Evolutionary conservation across 768 basidiomycete genomes (phyloP).

Genomic region (Suillus fuscotomentosus): DNA sequence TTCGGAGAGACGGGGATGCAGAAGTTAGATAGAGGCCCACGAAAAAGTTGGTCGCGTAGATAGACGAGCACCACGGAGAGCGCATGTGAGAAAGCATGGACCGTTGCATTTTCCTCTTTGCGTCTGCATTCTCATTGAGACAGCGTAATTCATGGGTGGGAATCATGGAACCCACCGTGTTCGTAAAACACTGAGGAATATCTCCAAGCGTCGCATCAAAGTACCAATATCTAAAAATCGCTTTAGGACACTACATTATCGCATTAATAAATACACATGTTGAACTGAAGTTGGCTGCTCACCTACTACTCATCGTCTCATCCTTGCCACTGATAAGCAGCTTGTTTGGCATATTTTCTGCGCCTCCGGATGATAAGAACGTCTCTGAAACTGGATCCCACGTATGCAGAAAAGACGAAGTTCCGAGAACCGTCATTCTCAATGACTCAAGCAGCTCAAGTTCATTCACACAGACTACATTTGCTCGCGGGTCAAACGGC

Average conservation of each 20-base stretch:
- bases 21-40: slow-evolving; percentile 34
- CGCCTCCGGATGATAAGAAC: slow-evolving; percentile 49
- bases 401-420: slow-evolving; percentile 61
- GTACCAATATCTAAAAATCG: slow-evolving; percentile 72
- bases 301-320: slow-evolving; percentile 59
- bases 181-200: slow-evolving; percentile 45
- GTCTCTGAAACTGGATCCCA: slow-evolving; percentile 60
- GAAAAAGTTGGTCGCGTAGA: slow-evolving; percentile 46
- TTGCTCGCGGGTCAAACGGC: slow-evolving; percentile 36
- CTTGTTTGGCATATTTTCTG: slow-evolving; percentile 31
- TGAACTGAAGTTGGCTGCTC: slow-evolving; percentile 6
- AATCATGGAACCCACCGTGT: slow-evolving; percentile 39
- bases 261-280: slow-evolving; percentile 1
- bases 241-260: slow-evolving; percentile 44
- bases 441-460: slow-evolving; percentile 52
- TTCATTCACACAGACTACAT: slow-evolving; percentile 44
- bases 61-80: slow-evolving; percentile 54
- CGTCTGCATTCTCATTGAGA: slow-evolving; percentile 32
- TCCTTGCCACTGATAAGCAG: slow-evolving; percentile 59
- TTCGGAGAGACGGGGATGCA: slow-evolving; percentile 5
- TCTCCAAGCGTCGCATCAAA: slow-evolving; percentile 64
- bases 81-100: slow-evolving; percentile 67
- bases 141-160: slow-evolving; percentile 4
- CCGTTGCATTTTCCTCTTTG: slow-evolving; percentile 47
- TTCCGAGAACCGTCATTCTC: slow-evolving; percentile 58